Base-by-base conservation (phyloP, 352 stramenopile genomes). In the Globisporangium canariense region DNA sequence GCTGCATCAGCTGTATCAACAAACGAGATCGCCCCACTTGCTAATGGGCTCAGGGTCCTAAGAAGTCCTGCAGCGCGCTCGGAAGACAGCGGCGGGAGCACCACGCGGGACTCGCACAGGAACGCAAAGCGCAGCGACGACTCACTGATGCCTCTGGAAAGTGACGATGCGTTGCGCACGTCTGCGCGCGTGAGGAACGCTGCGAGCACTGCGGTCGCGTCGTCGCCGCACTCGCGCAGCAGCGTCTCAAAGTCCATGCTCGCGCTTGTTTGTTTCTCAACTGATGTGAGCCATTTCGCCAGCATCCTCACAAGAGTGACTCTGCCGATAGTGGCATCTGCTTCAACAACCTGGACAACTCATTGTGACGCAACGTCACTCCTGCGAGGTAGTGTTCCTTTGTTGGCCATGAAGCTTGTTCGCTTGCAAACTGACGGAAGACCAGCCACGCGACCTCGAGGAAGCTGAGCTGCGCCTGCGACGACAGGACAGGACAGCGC, bases 171-270 rank as follows among this genome's bases (percentile, higher is more conserved):
- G n/a, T 10, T 40, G 14, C 51, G 28, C 2, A 57, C 51, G 6
- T 57, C 51, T 6, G 7, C n/a, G 10, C 28, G 32, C 30, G 51
- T 41, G 28, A 57, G 32, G 51, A 57, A 57, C 28, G 30, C 30
- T 6, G 16, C 51, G 13, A 57, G 51, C 41, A 43, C 22, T 5
- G 28, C 25, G 4, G 51, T 11, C 2, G 32, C n/a, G 51, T 57
- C 51, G 51, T 57, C 51, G 51, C 34, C 51, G 5, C 32, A 57
- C 11, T 57, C 51, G 51, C 9, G 51, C 5, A 57, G 22, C 16
- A 57, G n/a, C 51, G 16, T 22, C 28, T 20, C 51, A 13, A 57
- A 25, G 28, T 57, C 5, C 51, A 57, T 57, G 8, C 4, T 8
- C n/a, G n/a, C 25, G 45, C 45, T 20, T 9, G n/a, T 41, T 41